Base-by-base conservation (phyloP, 352 stramenopile species). In the Phytophthora litchii region DNA sequence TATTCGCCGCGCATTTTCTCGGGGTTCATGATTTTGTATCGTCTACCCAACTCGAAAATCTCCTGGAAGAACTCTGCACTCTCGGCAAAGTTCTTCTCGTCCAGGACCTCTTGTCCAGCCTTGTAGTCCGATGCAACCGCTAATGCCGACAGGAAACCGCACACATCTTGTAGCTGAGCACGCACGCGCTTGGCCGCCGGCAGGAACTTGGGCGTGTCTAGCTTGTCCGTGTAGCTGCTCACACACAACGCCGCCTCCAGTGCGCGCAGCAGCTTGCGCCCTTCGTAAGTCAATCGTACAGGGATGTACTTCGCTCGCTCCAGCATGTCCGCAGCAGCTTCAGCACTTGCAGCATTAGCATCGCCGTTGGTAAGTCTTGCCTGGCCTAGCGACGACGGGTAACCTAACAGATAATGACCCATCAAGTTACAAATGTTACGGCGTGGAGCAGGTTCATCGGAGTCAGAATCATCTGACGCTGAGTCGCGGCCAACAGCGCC, bases 1-100 rank as follows among this genome's bases (percentile, higher is more conserved):
- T 99, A 99, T 60, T 98, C 94, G 37, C 89, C 91, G 19, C 96
- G 85, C 94, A 99, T 98, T 70, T 98, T 98, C 76, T 99, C 96
- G 5, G 96, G 96, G 78, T 99, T 99, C 93, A 98, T 98, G 60
- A 99, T 98, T 78, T 99, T 99, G 78, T 99, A 98, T 31, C 96
- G 83, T 36, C 96, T 77, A 9, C 89, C 94, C 14, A 99, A 76
- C 72, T 99, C 96, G 60, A 99, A 98, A 35, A 94, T 78, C 46
- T 92, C 83, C 41, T 93, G 89, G 52, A 97, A 97, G 23, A 98
- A 95, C 16, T 75, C 70, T 43, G 88, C 78, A 60, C 97, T 86
- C 32, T 97, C 81, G 14, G 65, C 75, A 60, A 97, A 97, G 37
- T 94, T 95, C 64, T 94, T 96, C 31, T 97, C 83, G 9, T 94